Conservation (phyloP, 2,329 filamentous ascomycete genomes). For the Dactylellina cionopaga region DNA sequence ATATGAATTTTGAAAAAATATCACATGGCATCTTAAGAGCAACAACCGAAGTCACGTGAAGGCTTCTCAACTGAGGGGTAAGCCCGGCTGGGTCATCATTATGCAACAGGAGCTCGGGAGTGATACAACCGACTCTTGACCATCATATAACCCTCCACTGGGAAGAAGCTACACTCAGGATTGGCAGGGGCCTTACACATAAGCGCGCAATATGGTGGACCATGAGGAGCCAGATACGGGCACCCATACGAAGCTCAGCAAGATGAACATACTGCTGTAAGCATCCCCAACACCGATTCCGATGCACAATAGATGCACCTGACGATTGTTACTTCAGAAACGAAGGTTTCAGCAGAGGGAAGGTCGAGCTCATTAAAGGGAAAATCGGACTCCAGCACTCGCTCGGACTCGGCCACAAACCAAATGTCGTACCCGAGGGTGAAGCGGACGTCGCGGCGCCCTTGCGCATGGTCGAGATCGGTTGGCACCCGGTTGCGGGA, state of each 20-base stretch:
- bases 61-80: no score
- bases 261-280: conserved; percentile 11
- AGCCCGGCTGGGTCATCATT: no score
- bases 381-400: conserved; percentile 62
- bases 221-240: not conserved
- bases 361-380: conserved; percentile 60
- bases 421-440: conserved; percentile 63
- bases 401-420: conserved; percentile 63
- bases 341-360: conserved; percentile 49
- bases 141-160: no score
- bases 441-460: conserved; percentile 60
- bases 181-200: not conserved
- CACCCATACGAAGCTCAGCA: not conserved
- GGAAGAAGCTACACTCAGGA: no score
- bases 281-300: not conserved
- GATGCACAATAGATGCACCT: not conserved
- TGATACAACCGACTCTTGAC: no score
- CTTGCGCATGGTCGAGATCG: conserved; percentile 65
- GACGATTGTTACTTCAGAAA: not conserved
- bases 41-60: no score
- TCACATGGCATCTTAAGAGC: no score
- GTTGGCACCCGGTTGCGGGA: conserved; percentile 70
- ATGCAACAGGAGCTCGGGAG: no score
- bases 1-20: no score
- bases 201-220: not conserved